Evolutionary conservation across 805 yeast genomes (phyloP).

Genomic region (Pichia nanzhaoensis): DNA sequence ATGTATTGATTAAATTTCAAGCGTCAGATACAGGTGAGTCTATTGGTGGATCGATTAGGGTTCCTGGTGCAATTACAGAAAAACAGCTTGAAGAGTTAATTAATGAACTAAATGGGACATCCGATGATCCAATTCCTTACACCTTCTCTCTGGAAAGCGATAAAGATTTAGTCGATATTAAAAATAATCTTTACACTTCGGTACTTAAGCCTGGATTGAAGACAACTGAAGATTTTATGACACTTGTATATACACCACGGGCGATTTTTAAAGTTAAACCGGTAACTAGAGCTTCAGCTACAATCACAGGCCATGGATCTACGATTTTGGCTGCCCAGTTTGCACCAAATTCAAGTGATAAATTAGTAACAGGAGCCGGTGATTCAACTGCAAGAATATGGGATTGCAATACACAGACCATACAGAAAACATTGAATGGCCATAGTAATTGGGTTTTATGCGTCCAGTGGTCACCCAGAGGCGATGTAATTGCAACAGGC

Average conservation of each 20-base stretch:
- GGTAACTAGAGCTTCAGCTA: slow-evolving; percentile 83
- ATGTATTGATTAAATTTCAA: slow-evolving; percentile 81
- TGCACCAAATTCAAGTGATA: slow-evolving; percentile 81
- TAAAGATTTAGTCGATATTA: slow-evolving; percentile 60
- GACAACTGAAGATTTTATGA: slow-evolving; percentile 88
- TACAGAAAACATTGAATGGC: slow-evolving; percentile 70
- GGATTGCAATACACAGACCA: slow-evolving; percentile 96
- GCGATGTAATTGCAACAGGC: slow-evolving; percentile 87
- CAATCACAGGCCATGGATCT: slow-evolving; percentile 93
- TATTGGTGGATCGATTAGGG: slow-evolving; percentile 78
- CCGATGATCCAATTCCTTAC: slow-evolving; percentile 86
- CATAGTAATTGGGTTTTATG: slow-evolving; percentile 93
- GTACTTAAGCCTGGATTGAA: slow-evolving; percentile 80
- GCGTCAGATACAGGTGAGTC: slow-evolving; percentile 90
- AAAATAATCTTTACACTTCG: slow-evolving; percentile 69
- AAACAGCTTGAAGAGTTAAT: slow-evolving; percentile 82
- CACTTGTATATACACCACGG: slow-evolving; percentile 86
- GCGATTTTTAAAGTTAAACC: slow-evolving; percentile 92
- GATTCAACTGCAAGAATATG: slow-evolving; percentile 93
- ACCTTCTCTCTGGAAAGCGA: slow-evolving; percentile 63
- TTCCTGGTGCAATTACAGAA: slow-evolving; percentile 83
- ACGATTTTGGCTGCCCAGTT: slow-evolving; percentile 88
- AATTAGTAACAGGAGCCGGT: slow-evolving; percentile 94
- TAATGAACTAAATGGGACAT: slow-evolving; percentile 64
- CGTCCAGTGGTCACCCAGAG: slow-evolving; percentile 89